A percentile compares a stretch with the other conserved stretches of the same genome.
These are phyloP conservation scores for Barnettozyma salicaria DNA, from an alignment of 805 yeast genomes.

Conservation along the genomic window DNA sequence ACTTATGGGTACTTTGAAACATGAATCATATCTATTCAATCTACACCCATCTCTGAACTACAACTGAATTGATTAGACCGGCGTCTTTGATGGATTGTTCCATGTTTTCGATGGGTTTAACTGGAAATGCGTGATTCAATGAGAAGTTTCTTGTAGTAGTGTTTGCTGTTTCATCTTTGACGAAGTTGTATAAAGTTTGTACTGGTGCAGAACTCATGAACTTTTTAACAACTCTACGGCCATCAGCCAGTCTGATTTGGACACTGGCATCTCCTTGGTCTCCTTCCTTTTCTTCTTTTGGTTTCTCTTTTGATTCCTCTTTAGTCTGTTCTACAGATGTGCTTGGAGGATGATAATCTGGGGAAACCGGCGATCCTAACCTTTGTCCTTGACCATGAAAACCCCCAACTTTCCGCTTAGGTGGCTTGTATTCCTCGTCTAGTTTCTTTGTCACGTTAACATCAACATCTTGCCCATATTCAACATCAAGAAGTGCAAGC, in stretches of 20 bases:
- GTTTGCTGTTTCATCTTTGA: slow-evolving; percentile 37
- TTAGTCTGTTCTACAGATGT: slow-evolving; percentile 12
- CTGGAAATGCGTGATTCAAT: slow-evolving; percentile 79
- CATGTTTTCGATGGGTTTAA: slow-evolving; percentile 57
- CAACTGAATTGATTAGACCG: slow-evolving; percentile 75
- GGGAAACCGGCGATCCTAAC: slow-evolving; percentile 85
- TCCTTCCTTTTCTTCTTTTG: slow-evolving; percentile 19
- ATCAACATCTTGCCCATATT: slow-evolving; percentile 89
- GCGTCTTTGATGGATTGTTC: slow-evolving; percentile 61
- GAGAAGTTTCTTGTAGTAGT: slow-evolving; percentile 41
- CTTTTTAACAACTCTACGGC: slow-evolving; percentile 58
- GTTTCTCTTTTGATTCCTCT: slow-evolving; percentile 20
- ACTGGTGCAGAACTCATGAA: slow-evolving; percentile 65
- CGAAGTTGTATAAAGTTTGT: slow-evolving; percentile 61
- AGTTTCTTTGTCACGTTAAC: slow-evolving; percentile 76
- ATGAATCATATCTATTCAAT: slow-evolving; percentile 9
- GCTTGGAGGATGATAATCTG: slow-evolving; percentile 38
- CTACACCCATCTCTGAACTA: slow-evolving; percentile 86
- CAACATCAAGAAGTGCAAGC: slow-evolving; percentile 69
- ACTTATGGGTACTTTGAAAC: background rate
- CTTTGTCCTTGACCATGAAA: slow-evolving; percentile 78
- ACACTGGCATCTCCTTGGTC: slow-evolving; percentile 61
- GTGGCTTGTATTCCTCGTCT: slow-evolving; percentile 76
- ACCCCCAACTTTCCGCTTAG: slow-evolving; percentile 57
- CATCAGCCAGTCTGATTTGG: slow-evolving; percentile 81